Evolutionary conservation across 2,329 filamentous ascomycete genomes (phyloP), one percentile per base, ranked within the genome.

Genomic region (Scytalidium sp.): DNA sequence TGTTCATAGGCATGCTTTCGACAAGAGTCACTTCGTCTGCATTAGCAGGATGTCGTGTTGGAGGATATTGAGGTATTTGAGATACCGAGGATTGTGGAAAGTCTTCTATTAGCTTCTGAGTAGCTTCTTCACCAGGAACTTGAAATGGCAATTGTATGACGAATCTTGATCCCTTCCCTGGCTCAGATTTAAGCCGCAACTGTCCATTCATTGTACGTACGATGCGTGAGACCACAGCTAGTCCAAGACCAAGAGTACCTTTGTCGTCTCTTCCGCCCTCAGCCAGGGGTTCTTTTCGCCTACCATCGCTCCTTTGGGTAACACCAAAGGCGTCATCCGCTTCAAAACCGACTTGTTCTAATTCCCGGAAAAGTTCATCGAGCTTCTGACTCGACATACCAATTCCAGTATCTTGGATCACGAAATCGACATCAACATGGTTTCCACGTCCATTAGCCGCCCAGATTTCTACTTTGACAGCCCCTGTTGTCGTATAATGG

Each of bases 141-240:
- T 83, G 75, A 56, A 96, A 94, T 0, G 87, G 86, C 23, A 96
- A 72, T 55, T 89, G 82, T 20, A 96, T 81, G 19, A 90, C 83
- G 56, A 96, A 96, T 46, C 88, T 79, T 17, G 90, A 92, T 1
- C 92, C 91, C 59, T 86, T 88, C 2, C 87, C 87, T 63, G 87
- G 80, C 60, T 94, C 89, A 0, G 90, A 96, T 60, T 91, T 93
- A 1, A 96, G 71, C 2, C 90, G 83, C 23, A 96, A 68, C 61
- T 96, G 91, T 0, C 91, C 92, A 51, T 93, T 86, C 88, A 96
- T 94, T 61, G 91, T 96, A n/a, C 85, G 81, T 25, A 96, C 78
- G 29, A 90, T 89, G 32, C 91, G 82, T 15, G 89, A 88, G n/a
- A 96, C 91, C 11, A 95, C 77, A 0, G 91, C 91, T n/a, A 96